Evolutionary conservation across 1,139 yeast species (phyloP), one percentile per base, ranked within the genome.

Genomic region (Pichia sp.): DNA sequence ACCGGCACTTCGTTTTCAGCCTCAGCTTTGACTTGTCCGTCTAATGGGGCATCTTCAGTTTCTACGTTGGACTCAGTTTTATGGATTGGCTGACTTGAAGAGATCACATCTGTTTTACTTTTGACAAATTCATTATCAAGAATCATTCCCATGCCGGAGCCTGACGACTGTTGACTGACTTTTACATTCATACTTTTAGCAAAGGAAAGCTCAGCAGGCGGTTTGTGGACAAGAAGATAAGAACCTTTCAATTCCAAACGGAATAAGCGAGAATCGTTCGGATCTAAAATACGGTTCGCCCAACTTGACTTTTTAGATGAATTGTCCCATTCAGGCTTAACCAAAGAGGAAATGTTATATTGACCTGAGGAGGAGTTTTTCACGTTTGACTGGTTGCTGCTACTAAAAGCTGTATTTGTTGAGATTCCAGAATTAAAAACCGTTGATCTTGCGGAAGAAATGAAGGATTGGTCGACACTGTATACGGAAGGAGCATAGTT

Each of bases 171-270:
- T 3, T 29, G 13, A 5, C 49, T 49, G 36, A 15, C 52, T 45
- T 36, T 16, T 8, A 51, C 32, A 2, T 51, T 59, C 38, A 84
- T 81, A 57, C 72, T 71, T 62, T 75, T 80, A 45, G 81, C 76
- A 62, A 75, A 78, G 6, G 58, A 44, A 47, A 78, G 60, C 45
- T 72, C 79, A 10, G 75, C 66, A 1, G 83, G 81, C 7, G 82
- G 74, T 63, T 80, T 84, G 70, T 78, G 84, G 30, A 87, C 66
- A 58, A 75, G 75, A 54, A 87, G 67, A 52, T 76, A 75, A 0
- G 88, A 77, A 8, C 95, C 95, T 62, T 76, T 80, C 59, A 87
- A 71, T 65, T 85, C 90, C 0, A 84, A 87, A 55, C 85, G 75
- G 61, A 72, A 80, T 40, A 85, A 64, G 59, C 76, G 77, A 42